Evolutionary conservation across 345 rosid genomes (phyloP).

Genomic region (Gossypium rotundifolium): DNA sequence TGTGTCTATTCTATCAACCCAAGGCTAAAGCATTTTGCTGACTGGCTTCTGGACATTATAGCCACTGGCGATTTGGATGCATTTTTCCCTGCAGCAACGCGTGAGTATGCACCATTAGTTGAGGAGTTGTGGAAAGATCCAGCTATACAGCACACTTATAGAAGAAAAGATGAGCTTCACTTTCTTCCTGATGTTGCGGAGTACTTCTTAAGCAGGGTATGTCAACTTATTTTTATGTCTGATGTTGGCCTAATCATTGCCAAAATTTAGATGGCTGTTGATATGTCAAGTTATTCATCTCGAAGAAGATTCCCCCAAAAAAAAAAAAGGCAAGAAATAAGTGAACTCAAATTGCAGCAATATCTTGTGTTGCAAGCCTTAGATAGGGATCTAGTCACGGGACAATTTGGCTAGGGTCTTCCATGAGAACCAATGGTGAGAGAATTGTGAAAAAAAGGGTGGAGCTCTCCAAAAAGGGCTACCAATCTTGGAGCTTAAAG

Average conservation of each 20-base stretch:
- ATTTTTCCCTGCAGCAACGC: constrained; percentile 98
- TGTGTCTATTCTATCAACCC: constrained; percentile 77
- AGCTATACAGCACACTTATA: constrained; percentile 84
- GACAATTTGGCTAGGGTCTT: too few relatives aligned
- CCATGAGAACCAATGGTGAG: too few relatives aligned
- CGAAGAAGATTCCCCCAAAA: neutral
- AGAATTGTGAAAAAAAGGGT: too few relatives aligned
- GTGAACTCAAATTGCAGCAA: neutral
- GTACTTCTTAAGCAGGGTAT: constrained; percentile 91
- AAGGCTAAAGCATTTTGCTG: constrained; percentile 92
- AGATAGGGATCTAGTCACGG: too few relatives aligned
- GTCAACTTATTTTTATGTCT: neutral
- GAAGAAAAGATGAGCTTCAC: constrained; percentile 83
- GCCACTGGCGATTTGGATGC: constrained; percentile 98
- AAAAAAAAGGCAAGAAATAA: neutral
- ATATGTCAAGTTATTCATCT: constrained; percentile 3
- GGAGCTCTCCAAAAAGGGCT: too few relatives aligned
- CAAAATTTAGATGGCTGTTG: neutral
- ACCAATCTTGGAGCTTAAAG: too few relatives aligned
- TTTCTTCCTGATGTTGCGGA: constrained; percentile 95
- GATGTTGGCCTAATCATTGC: neutral
- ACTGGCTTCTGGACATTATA: constrained; percentile 95
- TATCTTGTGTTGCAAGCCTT: neutral
- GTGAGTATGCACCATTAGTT: constrained; percentile 95
- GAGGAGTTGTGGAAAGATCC: constrained; percentile 99